Percentiles rank a stretch among this genome's conserved stretches.
Conservation (phyloP, 768 basidiomycete genomes). For the Goffeauzyma gilvescens region DNA sequence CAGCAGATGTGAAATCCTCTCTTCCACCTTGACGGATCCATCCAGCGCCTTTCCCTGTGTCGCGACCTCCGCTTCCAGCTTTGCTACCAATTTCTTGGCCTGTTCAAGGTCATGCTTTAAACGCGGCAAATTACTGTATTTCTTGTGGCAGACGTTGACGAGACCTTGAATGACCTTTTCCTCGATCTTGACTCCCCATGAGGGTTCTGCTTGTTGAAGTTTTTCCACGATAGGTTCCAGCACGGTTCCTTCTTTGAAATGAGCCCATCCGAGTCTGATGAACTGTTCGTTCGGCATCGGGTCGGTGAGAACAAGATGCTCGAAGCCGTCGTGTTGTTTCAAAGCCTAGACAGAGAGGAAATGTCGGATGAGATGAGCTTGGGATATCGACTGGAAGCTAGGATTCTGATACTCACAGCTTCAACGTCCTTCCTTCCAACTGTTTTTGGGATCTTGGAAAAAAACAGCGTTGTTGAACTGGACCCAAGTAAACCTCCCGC, state of each 20-base stretch:
- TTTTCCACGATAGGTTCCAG: constrained; percentile 52
- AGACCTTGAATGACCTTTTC: not conserved
- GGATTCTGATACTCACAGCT: not conserved
- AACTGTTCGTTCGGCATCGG: constrained; percentile 82
- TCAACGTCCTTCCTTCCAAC: not conserved
- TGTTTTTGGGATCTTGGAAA: no score
- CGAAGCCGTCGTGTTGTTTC: constrained; percentile 55
- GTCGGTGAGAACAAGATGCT: constrained; percentile 77
- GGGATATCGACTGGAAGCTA: no score
- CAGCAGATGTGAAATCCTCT: constrained; percentile 58
- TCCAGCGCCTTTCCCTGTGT: constrained; percentile 39
- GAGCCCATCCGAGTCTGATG: constrained; percentile 86
- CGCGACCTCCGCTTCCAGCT: constrained; percentile 42
- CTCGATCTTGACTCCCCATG: constrained; percentile 6
- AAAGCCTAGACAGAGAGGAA: constrained; percentile 42
- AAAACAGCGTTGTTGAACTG: no score
- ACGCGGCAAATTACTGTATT: constrained; percentile 38
- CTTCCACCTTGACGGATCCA: constrained; percentile 57
- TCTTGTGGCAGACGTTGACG: not conserved
- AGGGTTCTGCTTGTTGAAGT: constrained; percentile 73
- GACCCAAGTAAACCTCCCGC: no score
- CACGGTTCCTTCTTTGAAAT: constrained; percentile 66
- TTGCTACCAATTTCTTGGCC: constrained; percentile 49
- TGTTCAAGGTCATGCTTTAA: constrained; percentile 63
- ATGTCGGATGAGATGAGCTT: constrained; percentile 4